Base-by-base conservation (phyloP, 305 asterid species). In the Fraxinus latifolia region DNA sequence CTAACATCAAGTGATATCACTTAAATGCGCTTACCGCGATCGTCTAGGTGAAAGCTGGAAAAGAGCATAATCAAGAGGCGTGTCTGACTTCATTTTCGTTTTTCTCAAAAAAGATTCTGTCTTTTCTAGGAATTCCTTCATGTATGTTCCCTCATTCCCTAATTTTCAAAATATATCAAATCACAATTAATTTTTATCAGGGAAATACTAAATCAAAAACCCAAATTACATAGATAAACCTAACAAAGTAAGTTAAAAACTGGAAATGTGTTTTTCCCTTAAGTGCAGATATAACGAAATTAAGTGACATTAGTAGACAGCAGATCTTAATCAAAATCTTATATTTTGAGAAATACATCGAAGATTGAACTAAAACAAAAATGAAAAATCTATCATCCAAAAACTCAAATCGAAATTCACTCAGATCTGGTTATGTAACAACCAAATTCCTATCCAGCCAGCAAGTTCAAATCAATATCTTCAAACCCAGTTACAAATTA, bases 1-100 rank as follows among this genome's bases (percentile, higher is more conserved):
- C 78, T 14, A 73, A 74, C 32, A 83, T 19, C 31, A 74, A 82
- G 75, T 79, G 58, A 44, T 58, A 76, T 29, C 44, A 53, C 62
- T 25, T 55, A 78, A 80, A 80, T 32, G 77, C 81, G 83, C 91
- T 84, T 84, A 93, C 97, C 99, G 85, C 2, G 97, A 89, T 1
- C 92, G 97, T 86, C 88, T 93, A 0, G 98, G 99, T 0, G 99
- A 93, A 55, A 95, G 90, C 91, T 91, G 98, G 87, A 95, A 92
- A 27, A 91, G 88, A 33, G 98, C 99, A 86, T 88, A 95, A 86
- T 95, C 99, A 58, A 95, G 92, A 83, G 90, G 91, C 2, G 89
- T 82, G 55, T 91, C 97, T 1, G 93, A 78, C 86, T 89, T 93
- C 97, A 95, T 92, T 84, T 85, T 88, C 77, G 82, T 88, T 84